Conservation (phyloP, 495 filamentous ascomycete species). For the Tetracladium setigerum region DNA sequence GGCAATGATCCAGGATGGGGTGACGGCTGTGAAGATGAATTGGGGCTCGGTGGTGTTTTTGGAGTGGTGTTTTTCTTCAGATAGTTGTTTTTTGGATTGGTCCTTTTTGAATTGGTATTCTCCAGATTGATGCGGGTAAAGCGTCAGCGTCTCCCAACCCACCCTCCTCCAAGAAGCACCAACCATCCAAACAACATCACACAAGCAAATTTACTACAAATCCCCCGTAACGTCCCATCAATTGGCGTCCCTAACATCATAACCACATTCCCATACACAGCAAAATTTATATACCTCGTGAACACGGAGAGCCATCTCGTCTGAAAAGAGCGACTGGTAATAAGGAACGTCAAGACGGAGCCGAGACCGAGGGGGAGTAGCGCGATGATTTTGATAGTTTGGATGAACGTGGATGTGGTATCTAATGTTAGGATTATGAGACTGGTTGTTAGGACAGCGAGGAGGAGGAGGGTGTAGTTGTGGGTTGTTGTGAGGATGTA, state of each 20-base stretch:
- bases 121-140: neutral
- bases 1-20: slow-evolving; percentile 8
- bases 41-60: neutral
- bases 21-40: slow-evolving; percentile 6
- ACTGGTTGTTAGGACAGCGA: slow-evolving; percentile 3
- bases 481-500: neutral
- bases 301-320: slow-evolving; percentile 1
- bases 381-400: slow-evolving; percentile 9
- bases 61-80: too few relatives aligned
- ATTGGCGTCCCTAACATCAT: slow-evolving; percentile 2
- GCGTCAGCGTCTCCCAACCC: slow-evolving; percentile 4
- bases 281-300: slow-evolving; percentile 7
- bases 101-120: too few relatives aligned
- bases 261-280: slow-evolving; percentile 6
- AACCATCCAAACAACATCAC: slow-evolving; percentile 3
- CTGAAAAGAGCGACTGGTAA: slow-evolving; percentile 5
- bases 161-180: slow-evolving; percentile 1
- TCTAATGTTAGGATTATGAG: slow-evolving; percentile 8
- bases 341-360: slow-evolving; percentile 7
- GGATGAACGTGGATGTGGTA: slow-evolving; percentile 3
- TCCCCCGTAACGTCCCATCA: slow-evolving; percentile 2
- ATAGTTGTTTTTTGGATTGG: too few relatives aligned
- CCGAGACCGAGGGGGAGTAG: slow-evolving; percentile 10
- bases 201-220: slow-evolving; percentile 7
- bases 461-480: slow-evolving; percentile 2